Base-by-base conservation (phyloP, 768 basidiomycete genomes). In the Russula foetens region DNA sequence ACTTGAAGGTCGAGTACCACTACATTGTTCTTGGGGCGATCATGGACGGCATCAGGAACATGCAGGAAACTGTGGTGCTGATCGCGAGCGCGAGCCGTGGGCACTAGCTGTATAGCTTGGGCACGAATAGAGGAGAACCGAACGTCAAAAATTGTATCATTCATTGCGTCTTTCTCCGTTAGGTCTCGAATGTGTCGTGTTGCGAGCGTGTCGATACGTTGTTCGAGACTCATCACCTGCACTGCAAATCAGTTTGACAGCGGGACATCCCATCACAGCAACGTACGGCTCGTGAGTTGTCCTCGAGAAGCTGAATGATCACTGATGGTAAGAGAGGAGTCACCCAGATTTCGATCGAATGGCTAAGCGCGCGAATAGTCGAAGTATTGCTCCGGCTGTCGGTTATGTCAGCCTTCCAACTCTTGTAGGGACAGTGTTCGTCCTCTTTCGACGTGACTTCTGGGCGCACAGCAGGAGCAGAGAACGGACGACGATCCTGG, bases 331-430 rank as follows among this genome's bases (percentile, higher is more conserved):
- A 46, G 43, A 64, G 47, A 15, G 65, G 65, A n/a, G 56, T 64
- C 24, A 58, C 26, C 59, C 63, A 61, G 19, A 59, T 46, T 39
- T 56, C 59, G 29, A 58, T 26, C 0, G 63, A 65, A 33, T 31
- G 56, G 21, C 19, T 45, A 11, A 23, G 21, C n/a, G 46, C 28
- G 21, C 65, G 65, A 52, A 26, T 31, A 29, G 56, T 60, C 21
- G 56, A 58, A 19, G 31, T 38, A 39, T 33, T 47, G 26, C 41
- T 29, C 17, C 44, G 19, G 12, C 38, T 69, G 51, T 70, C 70
- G 47, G 66, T 65, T 67, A 79, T 78, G 62, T 80, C 79, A 15
- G 71, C 60, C 63, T 79, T 89, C 91, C 90, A 92, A 68, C 89
- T 82, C 45, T 26, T 28, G 87, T 90, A n/a, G 83, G 79, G 38